phyloP scores from a whole-genome alignment of 1,284 basidiomycete genomes.

The Apiotrichum sp. region DNA sequence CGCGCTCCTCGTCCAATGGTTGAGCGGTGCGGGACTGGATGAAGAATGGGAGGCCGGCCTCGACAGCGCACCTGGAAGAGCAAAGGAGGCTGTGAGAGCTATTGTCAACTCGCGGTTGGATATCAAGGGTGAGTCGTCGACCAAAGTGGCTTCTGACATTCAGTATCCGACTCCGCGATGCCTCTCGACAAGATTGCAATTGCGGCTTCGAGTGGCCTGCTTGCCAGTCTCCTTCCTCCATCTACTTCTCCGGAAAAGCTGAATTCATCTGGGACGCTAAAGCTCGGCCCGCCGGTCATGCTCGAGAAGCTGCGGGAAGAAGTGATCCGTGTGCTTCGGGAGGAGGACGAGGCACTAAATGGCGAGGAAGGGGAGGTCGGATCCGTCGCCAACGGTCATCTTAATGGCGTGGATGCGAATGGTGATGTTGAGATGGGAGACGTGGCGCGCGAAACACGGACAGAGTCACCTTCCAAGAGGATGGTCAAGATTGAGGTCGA shows the following conservation, averaged over 20 bases:
- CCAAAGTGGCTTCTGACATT: not conserved
- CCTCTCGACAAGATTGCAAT: conserved; percentile 59
- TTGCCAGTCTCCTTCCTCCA: conserved; percentile 62
- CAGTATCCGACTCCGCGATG: conserved; percentile 54
- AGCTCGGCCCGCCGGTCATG: conserved; percentile 73
- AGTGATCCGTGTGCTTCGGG: conserved; percentile 58
- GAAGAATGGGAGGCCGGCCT: conserved; percentile 71
- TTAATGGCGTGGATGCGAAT: conserved; percentile 49
- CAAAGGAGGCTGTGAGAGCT: conserved; percentile 70
- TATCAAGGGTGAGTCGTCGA: conserved; percentile 65
- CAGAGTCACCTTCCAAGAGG: conserved; percentile 17
- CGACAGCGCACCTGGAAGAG: conserved; percentile 58
- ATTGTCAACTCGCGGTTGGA: conserved; percentile 90
- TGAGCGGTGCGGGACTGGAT: conserved; percentile 77
- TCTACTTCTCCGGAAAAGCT: conserved; percentile 60
- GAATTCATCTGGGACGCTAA: conserved; percentile 67
- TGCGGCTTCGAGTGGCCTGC: conserved; percentile 61
- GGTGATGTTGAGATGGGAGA: conserved; percentile 38
- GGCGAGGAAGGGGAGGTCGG: conserved; percentile 14
- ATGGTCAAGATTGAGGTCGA: conserved; percentile 34
- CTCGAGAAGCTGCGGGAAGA: conserved; percentile 72
- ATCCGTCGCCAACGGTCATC: conserved; percentile 55
- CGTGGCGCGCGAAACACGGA: conserved; percentile 1
- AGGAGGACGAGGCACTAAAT: conserved; percentile 35
- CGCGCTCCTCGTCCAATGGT: conserved; percentile 86